Conservation (phyloP, 2,329 filamentous ascomycete species). For the Ophiostoma ips region DNA sequence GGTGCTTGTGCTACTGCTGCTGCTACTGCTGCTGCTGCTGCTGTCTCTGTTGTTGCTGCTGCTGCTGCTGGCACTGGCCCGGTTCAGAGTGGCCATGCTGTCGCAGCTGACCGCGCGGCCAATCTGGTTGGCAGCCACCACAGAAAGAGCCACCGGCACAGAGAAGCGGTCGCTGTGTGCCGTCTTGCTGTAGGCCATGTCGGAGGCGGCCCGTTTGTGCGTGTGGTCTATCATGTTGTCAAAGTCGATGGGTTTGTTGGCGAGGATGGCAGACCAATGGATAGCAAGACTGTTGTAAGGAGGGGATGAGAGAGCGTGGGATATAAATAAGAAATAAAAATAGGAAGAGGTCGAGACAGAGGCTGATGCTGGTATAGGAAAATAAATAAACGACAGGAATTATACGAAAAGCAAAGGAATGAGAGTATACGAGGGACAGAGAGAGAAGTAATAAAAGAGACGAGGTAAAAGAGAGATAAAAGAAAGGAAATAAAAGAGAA, state of each 20-base stretch:
- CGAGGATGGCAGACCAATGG: background rate
- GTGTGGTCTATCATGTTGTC: conserved; percentile 3
- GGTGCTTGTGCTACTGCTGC: background rate
- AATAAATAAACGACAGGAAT: background rate
- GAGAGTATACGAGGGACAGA: background rate
- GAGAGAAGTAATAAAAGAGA: background rate
- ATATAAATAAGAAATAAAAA: background rate
- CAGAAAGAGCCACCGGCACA: background rate
- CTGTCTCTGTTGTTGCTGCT: background rate
- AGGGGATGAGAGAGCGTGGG: too few relatives aligned
- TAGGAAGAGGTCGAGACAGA: background rate
- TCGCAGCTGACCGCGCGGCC: background rate
- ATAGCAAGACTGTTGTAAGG: too few relatives aligned
- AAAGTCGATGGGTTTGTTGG: background rate
- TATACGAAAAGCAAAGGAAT: background rate
- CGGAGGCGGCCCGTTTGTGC: conserved; percentile 7
- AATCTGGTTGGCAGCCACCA: background rate
- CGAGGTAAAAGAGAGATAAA: background rate
- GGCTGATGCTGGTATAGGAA: too few relatives aligned
- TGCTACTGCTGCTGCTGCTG: too few relatives aligned
- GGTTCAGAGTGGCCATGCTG: background rate
- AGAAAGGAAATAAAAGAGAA: background rate
- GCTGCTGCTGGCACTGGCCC: background rate
- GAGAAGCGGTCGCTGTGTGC: background rate
- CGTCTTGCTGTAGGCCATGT: conserved; percentile 1